A percentile compares a stretch with the other conserved stretches of the same genome.
These are phyloP conservation scores for Limnanthes douglasii DNA, from an alignment of 345 rosid species.

Conservation along the genomic window DNA sequence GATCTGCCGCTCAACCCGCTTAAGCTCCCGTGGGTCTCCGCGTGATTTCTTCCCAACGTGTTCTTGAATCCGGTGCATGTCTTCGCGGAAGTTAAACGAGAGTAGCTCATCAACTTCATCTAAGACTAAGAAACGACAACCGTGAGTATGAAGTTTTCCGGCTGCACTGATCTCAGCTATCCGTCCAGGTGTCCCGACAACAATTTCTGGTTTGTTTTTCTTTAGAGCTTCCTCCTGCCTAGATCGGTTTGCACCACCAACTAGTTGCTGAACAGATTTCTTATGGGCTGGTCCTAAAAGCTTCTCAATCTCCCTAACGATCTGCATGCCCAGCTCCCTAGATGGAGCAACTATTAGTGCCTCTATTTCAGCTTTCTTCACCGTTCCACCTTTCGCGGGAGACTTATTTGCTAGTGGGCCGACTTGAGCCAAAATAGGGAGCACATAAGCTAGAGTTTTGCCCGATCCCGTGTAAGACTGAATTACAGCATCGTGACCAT, in stretches of 20 bases:
- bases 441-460: conserved; percentile 83
- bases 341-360: conserved; percentile 95
- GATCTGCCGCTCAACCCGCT: conserved; percentile 42
- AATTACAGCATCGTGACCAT: conserved; percentile 65
- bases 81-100: conserved; percentile 79
- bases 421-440: conserved; percentile 64
- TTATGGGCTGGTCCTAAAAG: conserved; percentile 64
- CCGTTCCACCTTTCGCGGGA: conserved; percentile 15
- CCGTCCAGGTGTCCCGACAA: conserved; percentile 93
- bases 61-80: conserved; percentile 73
- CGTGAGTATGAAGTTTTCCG: conserved; percentile 81
- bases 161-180: conserved; percentile 91
- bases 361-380: conserved; percentile 46
- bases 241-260: conserved; percentile 88
- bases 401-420: conserved; percentile 46
- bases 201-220: conserved; percentile 82
- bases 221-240: conserved; percentile 96
- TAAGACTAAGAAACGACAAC: conserved; percentile 73
- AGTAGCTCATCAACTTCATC: conserved; percentile 93
- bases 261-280: conserved; percentile 85
- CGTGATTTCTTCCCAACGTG: conserved; percentile 77
- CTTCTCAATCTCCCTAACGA: conserved; percentile 80
- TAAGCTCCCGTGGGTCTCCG: conserved; percentile 18
- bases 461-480: conserved; percentile 94
- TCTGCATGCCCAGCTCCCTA: conserved; percentile 93